These are phyloP conservation scores for Strobilomyces confusus DNA, from an alignment of 768 basidiomycete species.

Conservation along the genomic window DNA sequence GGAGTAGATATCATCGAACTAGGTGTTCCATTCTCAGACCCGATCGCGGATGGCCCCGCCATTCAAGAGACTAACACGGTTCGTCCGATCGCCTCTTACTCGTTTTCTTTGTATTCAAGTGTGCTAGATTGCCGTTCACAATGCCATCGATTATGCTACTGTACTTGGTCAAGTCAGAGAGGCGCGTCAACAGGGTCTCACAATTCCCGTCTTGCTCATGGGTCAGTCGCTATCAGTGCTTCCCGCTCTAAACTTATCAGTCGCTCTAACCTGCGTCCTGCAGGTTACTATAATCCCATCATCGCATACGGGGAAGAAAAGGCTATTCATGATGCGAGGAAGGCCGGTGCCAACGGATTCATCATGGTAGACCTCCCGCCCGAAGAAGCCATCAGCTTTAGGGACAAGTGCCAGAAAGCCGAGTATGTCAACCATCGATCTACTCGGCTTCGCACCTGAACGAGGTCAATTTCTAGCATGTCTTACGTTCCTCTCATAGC, in stretches of 20 bases:
- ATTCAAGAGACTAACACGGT: slow-evolving; percentile 94
- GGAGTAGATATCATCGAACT: slow-evolving; percentile 95
- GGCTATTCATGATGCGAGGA: slow-evolving; percentile 83
- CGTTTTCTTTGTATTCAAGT: not conserved
- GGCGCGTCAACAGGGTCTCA: slow-evolving; percentile 79
- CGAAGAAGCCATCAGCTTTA: slow-evolving; percentile 90
- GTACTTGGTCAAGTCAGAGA: slow-evolving; percentile 74
- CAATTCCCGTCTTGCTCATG: slow-evolving; percentile 64
- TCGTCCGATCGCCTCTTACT: not conserved
- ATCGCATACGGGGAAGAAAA: slow-evolving; percentile 94
- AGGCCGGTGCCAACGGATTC: slow-evolving; percentile 94
- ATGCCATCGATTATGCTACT: slow-evolving; percentile 71
- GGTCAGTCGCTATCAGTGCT: slow-evolving; percentile 10
- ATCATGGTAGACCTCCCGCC: slow-evolving; percentile 98
- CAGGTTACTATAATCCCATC: slow-evolving; percentile 97
- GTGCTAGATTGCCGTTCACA: slow-evolving; percentile 76
- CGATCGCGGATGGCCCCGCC: slow-evolving; percentile 90
- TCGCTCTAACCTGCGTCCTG: not conserved
- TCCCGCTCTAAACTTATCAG: not conserved
- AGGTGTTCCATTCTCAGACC: slow-evolving; percentile 78
- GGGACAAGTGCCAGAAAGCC: slow-evolving; percentile 76
- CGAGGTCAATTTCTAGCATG: slow-evolving; percentile 47
- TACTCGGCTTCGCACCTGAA: not conserved
- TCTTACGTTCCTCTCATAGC: slow-evolving; percentile 96
- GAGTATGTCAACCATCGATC: slow-evolving; percentile 50